A percentile compares a stretch with the other conserved stretches of the same genome.
These are phyloP conservation scores for Bryoerythrophyllum caledonicum DNA, from an alignment of 225 moss, liverwort and hornwort species.

Conservation along the genomic window DNA sequence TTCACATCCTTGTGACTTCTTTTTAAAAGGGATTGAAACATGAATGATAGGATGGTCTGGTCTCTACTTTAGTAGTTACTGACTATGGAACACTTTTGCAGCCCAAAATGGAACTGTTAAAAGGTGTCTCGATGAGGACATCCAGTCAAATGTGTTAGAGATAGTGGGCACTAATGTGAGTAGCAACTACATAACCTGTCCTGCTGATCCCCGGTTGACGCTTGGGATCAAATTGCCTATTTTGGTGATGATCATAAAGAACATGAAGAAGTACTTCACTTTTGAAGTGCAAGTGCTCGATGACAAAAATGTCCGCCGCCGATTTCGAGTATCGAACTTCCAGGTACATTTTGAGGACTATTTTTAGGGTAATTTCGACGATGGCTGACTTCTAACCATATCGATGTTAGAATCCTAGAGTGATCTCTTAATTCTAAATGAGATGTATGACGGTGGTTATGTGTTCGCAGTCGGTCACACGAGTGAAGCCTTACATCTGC, in stretches of 20 bases:
- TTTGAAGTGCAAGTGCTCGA: constrained; percentile 98
- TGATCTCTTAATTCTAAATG: constrained; percentile 2
- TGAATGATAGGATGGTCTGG: not conserved
- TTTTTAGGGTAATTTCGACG: not conserved
- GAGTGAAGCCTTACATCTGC: constrained; percentile 94
- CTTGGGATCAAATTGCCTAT: constrained; percentile 92
- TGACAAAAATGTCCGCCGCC: constrained; percentile 92
- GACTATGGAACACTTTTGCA: constrained; percentile 37
- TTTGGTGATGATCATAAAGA: constrained; percentile 96
- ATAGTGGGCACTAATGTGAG: constrained; percentile 94
- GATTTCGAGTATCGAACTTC: constrained; percentile 88
- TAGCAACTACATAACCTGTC: constrained; percentile 86
- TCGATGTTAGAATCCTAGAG: not conserved
- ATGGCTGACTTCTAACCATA: not conserved
- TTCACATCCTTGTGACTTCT: not conserved
- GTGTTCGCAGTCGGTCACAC: constrained; percentile 73
- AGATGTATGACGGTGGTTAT: constrained; percentile 18
- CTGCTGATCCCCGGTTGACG: constrained; percentile 82
- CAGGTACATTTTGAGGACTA: constrained; percentile 49
- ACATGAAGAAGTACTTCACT: constrained; percentile 95
- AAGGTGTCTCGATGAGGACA: constrained; percentile 81
- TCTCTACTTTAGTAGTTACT: not conserved
- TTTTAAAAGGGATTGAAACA: not conserved
- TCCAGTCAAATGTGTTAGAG: constrained; percentile 91
- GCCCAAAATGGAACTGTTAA: constrained; percentile 88